Percentiles rank a stretch among this genome's conserved stretches.
Evolutionary conservation across 176 grass and related monocot species (phyloP).

Genomic region (Zoysia pacifica): DNA sequence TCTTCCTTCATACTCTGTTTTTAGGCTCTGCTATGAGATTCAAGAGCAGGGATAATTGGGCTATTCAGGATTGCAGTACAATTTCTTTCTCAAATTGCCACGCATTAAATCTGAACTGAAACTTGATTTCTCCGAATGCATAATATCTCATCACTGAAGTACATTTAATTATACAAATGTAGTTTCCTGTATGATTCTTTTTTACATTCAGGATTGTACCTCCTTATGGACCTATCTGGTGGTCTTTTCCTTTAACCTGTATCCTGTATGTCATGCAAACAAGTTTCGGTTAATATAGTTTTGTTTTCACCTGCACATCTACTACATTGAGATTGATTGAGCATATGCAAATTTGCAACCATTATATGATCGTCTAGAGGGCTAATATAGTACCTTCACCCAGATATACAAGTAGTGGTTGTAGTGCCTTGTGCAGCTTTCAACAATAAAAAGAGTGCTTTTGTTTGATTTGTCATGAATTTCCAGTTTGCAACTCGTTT

Average conservation of each 20-base stretch:
- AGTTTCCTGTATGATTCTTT: neutral
- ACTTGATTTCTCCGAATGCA: too few relatives aligned
- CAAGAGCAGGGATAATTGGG: neutral
- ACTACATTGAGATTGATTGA: neutral
- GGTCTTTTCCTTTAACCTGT: neutral
- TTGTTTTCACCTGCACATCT: neutral
- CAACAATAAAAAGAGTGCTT: neutral
- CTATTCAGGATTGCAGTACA: neutral
- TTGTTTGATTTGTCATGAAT: neutral
- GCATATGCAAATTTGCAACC: neutral
- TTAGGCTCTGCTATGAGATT: neutral
- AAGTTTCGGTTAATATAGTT: neutral
- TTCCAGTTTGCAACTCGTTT: slow-evolving; percentile 23
- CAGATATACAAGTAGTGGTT: neutral
- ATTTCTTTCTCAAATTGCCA: too few relatives aligned
- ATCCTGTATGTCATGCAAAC: neutral
- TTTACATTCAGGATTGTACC: neutral
- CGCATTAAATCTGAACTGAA: too few relatives aligned
- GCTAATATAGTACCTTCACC: neutral
- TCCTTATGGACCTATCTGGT: slow-evolving; percentile 5
- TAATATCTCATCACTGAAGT: neutral
- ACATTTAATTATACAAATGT: slow-evolving; percentile 1
- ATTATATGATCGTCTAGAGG: neutral
- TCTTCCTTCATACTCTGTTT: neutral
- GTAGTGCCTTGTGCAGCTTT: neutral